Conservation (phyloP, 106 monocot species). For the Cymbidium sinense region DNA sequence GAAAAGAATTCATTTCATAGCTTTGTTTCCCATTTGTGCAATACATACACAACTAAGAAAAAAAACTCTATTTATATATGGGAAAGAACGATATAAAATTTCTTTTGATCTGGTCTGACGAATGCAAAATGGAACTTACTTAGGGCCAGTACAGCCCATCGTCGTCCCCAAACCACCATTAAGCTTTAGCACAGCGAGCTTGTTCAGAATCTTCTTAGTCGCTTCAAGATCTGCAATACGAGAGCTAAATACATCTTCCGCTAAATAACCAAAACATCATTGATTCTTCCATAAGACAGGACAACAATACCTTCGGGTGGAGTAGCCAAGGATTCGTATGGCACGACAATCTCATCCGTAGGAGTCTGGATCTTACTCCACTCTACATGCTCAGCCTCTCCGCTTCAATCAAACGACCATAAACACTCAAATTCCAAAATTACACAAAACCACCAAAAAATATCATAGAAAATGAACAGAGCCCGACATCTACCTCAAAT, state of each 20-base stretch:
- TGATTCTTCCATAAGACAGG: not conserved
- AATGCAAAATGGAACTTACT: slow-evolving; percentile 36
- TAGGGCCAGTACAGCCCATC: slow-evolving; percentile 97
- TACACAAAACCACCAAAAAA: not conserved
- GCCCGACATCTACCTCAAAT: slow-evolving; percentile 37
- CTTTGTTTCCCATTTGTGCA: not conserved
- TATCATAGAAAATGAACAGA: not conserved
- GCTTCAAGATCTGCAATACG: slow-evolving; percentile 47
- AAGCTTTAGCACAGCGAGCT: slow-evolving; percentile 87
- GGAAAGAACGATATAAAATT: not conserved
- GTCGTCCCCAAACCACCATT: slow-evolving; percentile 96
- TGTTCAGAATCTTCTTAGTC: slow-evolving; percentile 81
- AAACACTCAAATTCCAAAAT: not conserved
- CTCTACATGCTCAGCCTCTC: slow-evolving; percentile 57
- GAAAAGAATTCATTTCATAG: not conserved
- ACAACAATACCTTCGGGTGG: slow-evolving; percentile 33
- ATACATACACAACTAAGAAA: not conserved
- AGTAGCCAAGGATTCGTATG: slow-evolving; percentile 35
- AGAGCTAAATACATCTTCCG: not conserved
- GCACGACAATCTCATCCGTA: slow-evolving; percentile 59
- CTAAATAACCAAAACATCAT: not conserved
- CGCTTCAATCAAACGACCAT: slow-evolving; percentile 22
- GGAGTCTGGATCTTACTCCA: slow-evolving; percentile 71
- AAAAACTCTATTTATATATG: not conserved
- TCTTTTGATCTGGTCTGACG: not conserved